These are phyloP conservation scores for Auricularia sp. DNA, from an alignment of 768 basidiomycete species.

Conservation along the genomic window DNA sequence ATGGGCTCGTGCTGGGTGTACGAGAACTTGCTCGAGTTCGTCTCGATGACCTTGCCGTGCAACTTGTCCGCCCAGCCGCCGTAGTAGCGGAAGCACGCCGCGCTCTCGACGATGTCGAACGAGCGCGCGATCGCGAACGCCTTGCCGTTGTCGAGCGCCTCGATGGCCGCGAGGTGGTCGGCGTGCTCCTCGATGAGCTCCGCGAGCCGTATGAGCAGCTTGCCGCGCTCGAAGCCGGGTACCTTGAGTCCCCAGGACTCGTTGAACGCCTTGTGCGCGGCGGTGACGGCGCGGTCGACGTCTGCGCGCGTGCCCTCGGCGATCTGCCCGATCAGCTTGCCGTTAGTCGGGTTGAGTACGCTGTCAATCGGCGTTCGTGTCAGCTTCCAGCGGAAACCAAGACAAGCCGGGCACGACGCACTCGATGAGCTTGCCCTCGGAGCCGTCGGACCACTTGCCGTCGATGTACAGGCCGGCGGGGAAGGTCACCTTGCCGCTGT, in stretches of 20 bases:
- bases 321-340: conserved; percentile 19
- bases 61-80: conserved; percentile 97
- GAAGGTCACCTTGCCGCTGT: conserved; percentile 54
- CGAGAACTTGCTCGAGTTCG: conserved; percentile 64
- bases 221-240: conserved; percentile 71
- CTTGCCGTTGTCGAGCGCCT: conserved; percentile 86
- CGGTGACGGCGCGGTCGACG: conserved; percentile 73
- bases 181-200: conserved; percentile 82
- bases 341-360: conserved; percentile 25
- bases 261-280: conserved; percentile 73
- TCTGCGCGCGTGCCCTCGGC: conserved; percentile 32
- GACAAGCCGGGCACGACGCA: conserved; percentile 22
- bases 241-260: conserved; percentile 86
- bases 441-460: conserved; percentile 64
- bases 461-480: conserved; percentile 87
- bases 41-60: conserved; percentile 67
- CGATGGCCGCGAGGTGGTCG: conserved; percentile 73
- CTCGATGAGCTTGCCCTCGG: conserved; percentile 41
- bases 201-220: conserved; percentile 74
- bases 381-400: background rate
- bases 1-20: conserved; percentile 86
- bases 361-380: conserved; percentile 10
- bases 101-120: conserved; percentile 68
- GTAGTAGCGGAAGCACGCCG: conserved; percentile 79
- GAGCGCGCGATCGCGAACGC: conserved; percentile 54